Evolutionary conservation across 139 green algal genomes (phyloP).

Genomic region (Chlorella vulgaris): DNA sequence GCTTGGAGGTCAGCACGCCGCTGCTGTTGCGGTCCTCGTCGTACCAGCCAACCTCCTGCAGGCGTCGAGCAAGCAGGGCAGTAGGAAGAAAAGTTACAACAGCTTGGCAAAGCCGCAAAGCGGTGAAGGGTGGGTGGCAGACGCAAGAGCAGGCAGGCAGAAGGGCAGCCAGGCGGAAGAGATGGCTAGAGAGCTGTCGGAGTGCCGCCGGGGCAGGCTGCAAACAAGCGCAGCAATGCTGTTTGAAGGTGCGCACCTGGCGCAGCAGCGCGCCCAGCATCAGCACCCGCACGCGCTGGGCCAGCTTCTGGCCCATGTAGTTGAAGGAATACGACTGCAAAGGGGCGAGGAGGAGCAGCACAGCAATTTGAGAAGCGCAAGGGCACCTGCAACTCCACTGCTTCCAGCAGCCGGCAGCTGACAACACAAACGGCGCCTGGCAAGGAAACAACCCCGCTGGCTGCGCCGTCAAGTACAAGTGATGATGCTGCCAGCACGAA

Average conservation of each 20-base stretch:
- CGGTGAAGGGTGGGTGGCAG: too few relatives aligned
- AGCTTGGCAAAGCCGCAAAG: too few relatives aligned
- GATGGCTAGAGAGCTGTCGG: too few relatives aligned
- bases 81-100: neutral
- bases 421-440: too few relatives aligned
- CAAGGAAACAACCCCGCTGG: neutral
- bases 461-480: too few relatives aligned
- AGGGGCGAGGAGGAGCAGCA: neutral
- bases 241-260: slow-evolving; percentile 47
- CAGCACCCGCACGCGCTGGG: slow-evolving; percentile 61
- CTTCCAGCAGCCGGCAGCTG: too few relatives aligned
- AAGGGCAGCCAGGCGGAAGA: too few relatives aligned
- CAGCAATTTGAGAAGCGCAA: neutral
- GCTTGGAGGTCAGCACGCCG: slow-evolving; percentile 58
- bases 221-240: too few relatives aligned
- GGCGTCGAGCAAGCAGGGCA: neutral
- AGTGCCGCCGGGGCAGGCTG: too few relatives aligned
- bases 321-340: slow-evolving; percentile 56
- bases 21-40: slow-evolving; percentile 61
- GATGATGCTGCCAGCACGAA: too few relatives aligned
- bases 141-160: too few relatives aligned
- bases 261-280: slow-evolving; percentile 67
- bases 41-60: slow-evolving; percentile 61
- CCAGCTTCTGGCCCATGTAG: slow-evolving; percentile 66
- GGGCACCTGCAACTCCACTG: too few relatives aligned